Base-by-base conservation (phyloP, 192 early-diverging fungal genomes). In the Podila clonocystis region DNA sequence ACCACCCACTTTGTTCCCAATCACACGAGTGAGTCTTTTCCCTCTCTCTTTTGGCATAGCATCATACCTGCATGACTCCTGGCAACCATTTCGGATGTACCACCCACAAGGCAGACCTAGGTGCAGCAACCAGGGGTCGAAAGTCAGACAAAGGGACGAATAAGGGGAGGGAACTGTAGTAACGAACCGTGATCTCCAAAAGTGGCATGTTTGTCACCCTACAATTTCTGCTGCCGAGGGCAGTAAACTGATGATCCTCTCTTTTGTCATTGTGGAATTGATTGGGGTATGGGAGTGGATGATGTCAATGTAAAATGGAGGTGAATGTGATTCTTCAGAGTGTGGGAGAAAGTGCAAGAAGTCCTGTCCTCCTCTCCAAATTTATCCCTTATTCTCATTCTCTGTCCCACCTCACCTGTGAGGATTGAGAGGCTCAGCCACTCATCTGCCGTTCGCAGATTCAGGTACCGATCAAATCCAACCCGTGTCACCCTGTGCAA, bases 141-240 rank as follows among this genome's bases (percentile, higher is more conserved):
- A 45, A 48, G 55, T 62, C 31, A 67, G 22, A 67, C 9, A 17
- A 45, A 45, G 13, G 11, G 63, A 12, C 38, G 60, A 20, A 31
- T 20, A 20, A 62, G 29, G 28, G 41, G 31, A 31, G 9, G 9
- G 60, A 20, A 19, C 9, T 24, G 29, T 8, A 1, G 9, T 2
- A 41, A 9, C 0, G 24, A 12, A n/a, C 9, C 52, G 9, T 11
- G 11, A 8, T 33, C 33, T 33, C 33, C 0, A 0, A 58, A 20
- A 48, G 3, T n/a, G 48, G 77, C 15, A 5, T 50, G 3, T 20
- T 50, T 11, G 50, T 19, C n/a, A 26, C 20, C 66, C 38, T 68
- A 88, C 72, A 49, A 88, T 83, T 72, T 88, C 87, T 15, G 87
- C 86, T 28, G 87, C 87, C 12, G 87, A 88, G 29, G 87, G 87